These are phyloP conservation scores for Lentinula lateritia DNA, from an alignment of 768 basidiomycete species.

Conservation along the genomic window DNA sequence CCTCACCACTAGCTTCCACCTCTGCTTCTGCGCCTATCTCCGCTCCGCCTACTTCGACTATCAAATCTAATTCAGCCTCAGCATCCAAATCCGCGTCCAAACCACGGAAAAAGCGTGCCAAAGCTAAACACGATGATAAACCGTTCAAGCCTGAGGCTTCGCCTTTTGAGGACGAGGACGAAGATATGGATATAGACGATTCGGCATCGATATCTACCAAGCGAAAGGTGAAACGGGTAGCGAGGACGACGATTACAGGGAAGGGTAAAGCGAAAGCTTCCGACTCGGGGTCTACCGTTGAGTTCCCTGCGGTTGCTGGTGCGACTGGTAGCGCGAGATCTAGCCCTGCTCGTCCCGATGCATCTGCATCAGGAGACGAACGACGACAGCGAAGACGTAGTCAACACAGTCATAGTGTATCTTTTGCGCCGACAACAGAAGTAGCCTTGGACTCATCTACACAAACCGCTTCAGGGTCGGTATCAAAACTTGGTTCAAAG, in stretches of 20 bases:
- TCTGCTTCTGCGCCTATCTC: constrained; percentile 7
- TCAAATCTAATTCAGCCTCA: background rate
- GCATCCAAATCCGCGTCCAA: constrained; percentile 9
- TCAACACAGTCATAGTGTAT: constrained; percentile 1
- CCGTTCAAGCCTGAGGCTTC: constrained; percentile 9
- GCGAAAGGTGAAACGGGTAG: background rate
- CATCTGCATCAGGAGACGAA: background rate
- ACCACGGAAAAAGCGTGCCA: constrained; percentile 12
- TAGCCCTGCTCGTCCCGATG: background rate
- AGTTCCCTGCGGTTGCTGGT: background rate
- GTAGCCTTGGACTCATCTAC: no score
- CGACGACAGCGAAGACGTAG: background rate
- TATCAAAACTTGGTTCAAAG: background rate
- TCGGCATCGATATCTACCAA: background rate
- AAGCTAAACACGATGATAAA: constrained; percentile 8
- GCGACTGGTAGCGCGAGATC: background rate
- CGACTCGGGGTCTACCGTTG: background rate
- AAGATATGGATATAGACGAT: constrained; percentile 11
- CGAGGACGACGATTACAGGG: background rate
- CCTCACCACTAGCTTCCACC: constrained; percentile 1
- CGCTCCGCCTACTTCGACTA: constrained; percentile 11
- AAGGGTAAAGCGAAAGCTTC: constrained; percentile 2
- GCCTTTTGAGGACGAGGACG: constrained; percentile 2
- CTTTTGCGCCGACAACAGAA: background rate
- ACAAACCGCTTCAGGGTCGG: no score